Percentiles rank a stretch among this genome's conserved stretches.
Evolutionary conservation across 2,329 filamentous ascomycete species (phyloP).

Genomic region (Arthrinium phaeospermum): DNA sequence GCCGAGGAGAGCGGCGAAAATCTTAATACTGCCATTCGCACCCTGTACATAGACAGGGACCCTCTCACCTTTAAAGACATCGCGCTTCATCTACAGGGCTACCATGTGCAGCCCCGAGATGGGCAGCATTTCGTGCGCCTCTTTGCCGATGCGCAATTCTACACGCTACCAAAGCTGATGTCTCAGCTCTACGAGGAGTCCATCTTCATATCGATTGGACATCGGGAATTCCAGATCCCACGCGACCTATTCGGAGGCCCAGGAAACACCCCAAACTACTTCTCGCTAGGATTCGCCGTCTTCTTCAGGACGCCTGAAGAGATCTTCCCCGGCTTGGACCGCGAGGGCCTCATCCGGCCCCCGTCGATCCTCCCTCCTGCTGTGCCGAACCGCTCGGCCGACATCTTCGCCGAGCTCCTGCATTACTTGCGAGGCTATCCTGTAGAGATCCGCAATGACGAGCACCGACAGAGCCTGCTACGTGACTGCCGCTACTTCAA

Average conservation of each 20-base stretch:
- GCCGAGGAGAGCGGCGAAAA: conserved; percentile 66
- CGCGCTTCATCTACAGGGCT: conserved; percentile 87
- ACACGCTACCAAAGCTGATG: conserved; percentile 84
- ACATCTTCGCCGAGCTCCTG: conserved; percentile 82
- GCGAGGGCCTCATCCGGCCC: conserved; percentile 79
- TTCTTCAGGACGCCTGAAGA: conserved; percentile 84
- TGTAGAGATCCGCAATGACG: conserved; percentile 74
- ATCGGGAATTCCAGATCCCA: conserved; percentile 86
- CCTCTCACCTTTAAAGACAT: conserved; percentile 89
- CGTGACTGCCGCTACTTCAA: conserved; percentile 93
- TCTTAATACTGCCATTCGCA: conserved; percentile 62
- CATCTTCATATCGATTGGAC: conserved; percentile 91
- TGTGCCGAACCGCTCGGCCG: conserved; percentile 81
- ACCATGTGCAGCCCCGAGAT: conserved; percentile 82
- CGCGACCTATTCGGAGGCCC: conserved; percentile 84
- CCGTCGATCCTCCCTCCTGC: conserved; percentile 84
- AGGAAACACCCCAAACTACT: conserved; percentile 95
- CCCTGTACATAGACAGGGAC: conserved; percentile 94
- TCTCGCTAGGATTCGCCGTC: conserved; percentile 85
- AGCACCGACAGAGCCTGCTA: conserved; percentile 78
- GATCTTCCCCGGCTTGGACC: conserved; percentile 84
- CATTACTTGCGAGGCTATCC: conserved; percentile 85
- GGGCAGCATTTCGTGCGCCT: conserved; percentile 88
- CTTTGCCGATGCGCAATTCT: conserved; percentile 95
- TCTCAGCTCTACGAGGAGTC: conserved; percentile 90